Base-by-base conservation (phyloP, 2,329 filamentous ascomycete genomes). In the Penicillium sp. region DNA sequence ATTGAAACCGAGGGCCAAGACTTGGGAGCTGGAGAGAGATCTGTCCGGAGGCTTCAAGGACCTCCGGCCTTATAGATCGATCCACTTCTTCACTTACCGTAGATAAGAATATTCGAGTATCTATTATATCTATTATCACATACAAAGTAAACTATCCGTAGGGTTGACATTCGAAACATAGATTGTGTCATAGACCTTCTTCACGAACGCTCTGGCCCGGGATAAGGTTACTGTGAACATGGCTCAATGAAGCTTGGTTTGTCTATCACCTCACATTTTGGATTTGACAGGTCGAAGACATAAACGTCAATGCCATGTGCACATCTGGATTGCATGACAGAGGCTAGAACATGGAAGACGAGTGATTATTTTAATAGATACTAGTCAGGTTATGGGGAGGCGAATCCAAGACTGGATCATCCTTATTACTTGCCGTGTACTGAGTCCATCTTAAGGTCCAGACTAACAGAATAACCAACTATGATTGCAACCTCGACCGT, bases 191-290 rank as follows among this genome's bases (percentile, higher is more conserved):
- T 47, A 25, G 45, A 35, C 15, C 8, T 35, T 25, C 21, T 13
- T 10, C 23, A 15, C 36, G 36, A 41, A 27, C 42, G 17, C 19
- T 36, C 33, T 49, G 3, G 21, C 6, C 21, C 33, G 7, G 13
- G 27, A 38, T 56, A 57, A 41, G 42, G 49, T 57, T 57, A 6
- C 12, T 19, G 39, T 47, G 9, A 42, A 47, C 49, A 47, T 47
- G 49, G 55, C 31, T 57, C 42, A 1, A 2, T 8, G 36, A 48
- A 53, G 49, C 55, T 57, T 57, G 55, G 55, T 42, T 53, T 42
- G 36, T 42, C 36, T 43, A 57, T 45, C 23, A 8, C 35, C 9
- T 25, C 21, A 43, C 13, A 43, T 4, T 25, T 49, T 29, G 9
- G 15, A n/a, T 48, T 25, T 51, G 52, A 49, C 42, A 38, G 41